These are phyloP conservation scores for cucumber (Cucumis sativus) DNA, from an alignment of 306 rosid species.

Conservation along the genomic window DNA sequence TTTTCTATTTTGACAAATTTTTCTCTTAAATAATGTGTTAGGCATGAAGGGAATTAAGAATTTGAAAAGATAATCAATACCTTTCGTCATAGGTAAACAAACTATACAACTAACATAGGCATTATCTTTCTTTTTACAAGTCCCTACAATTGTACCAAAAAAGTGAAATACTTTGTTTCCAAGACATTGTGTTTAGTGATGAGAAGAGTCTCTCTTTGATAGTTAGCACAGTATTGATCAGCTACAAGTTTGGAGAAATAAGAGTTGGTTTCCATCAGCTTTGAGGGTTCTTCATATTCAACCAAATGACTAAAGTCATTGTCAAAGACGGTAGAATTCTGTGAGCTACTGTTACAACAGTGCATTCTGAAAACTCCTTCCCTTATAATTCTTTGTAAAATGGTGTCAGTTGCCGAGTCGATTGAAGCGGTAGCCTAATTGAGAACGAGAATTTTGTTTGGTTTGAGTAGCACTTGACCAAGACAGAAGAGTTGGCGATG, in stretches of 20 bases:
- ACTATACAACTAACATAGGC: no score
- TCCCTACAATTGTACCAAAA: no score
- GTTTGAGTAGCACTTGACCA: slow-evolving; percentile 59
- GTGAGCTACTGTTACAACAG: slow-evolving; percentile 57
- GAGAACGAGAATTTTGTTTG: slow-evolving; percentile 54
- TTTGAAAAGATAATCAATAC: no score
- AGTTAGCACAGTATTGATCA: slow-evolving; percentile 61
- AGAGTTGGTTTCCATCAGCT: slow-evolving; percentile 45
- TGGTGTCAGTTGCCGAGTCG: slow-evolving; percentile 60
- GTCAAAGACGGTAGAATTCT: slow-evolving; percentile 65
- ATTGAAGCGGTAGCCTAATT: slow-evolving; percentile 84
- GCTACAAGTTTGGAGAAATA: slow-evolving; percentile 65
- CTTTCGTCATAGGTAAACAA: no score
- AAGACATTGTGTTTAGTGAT: not conserved
- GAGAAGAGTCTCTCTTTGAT: slow-evolving; percentile 27
- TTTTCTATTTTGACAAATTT: no score
- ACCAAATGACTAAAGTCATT: slow-evolving; percentile 55
- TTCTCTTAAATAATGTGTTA: no score
- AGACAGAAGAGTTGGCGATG: slow-evolving; percentile 63
- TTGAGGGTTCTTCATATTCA: slow-evolving; percentile 68
- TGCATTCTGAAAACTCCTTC: slow-evolving; percentile 53
- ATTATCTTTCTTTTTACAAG: no score
- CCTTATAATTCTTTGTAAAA: slow-evolving; percentile 48
- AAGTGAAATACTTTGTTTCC: not conserved
- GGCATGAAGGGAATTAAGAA: no score